Conservation (phyloP, 257 asterid genomes). For the Lithospermum erythrorhizon region DNA sequence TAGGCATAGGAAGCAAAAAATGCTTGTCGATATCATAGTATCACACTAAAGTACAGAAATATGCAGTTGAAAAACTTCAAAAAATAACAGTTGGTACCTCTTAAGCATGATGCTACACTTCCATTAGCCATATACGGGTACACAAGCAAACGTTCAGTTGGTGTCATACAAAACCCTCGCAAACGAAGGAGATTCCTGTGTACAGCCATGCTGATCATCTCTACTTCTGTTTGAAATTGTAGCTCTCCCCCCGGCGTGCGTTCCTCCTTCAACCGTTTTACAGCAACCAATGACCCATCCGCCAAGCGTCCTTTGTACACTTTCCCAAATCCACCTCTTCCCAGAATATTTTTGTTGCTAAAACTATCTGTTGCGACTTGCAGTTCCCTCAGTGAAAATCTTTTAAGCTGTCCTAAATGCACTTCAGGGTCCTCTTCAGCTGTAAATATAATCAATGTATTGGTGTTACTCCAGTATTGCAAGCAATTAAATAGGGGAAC, state of each 20-base stretch:
- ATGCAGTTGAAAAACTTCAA: background rate
- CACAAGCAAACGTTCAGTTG: constrained; percentile 44
- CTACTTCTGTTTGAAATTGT: constrained; percentile 47
- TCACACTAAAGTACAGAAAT: background rate
- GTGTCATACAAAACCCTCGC: constrained; percentile 50
- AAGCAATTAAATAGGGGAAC: background rate
- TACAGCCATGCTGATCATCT: constrained; percentile 53
- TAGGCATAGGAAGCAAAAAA: background rate
- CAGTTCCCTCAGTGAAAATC: constrained; percentile 39
- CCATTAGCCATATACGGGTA: constrained; percentile 53
- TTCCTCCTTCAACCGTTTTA: constrained; percentile 43
- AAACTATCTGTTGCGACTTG: constrained; percentile 50
- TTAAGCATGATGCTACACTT: constrained; percentile 46
- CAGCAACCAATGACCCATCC: constrained; percentile 46
- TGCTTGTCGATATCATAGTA: background rate
- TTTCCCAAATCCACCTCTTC: constrained; percentile 50
- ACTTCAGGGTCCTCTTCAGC: constrained; percentile 54
- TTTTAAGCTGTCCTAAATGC: constrained; percentile 43
- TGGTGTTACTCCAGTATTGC: background rate
- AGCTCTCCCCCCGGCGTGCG: constrained; percentile 55
- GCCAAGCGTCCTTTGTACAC: constrained; percentile 48
- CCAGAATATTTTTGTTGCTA: constrained; percentile 42
- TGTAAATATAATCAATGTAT: constrained; percentile 13
- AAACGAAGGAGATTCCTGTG: constrained; percentile 43
- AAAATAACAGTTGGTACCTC: constrained; percentile 23